phyloP scores from a whole-genome alignment of 805 yeast genomes.

The Candida maesae region DNA sequence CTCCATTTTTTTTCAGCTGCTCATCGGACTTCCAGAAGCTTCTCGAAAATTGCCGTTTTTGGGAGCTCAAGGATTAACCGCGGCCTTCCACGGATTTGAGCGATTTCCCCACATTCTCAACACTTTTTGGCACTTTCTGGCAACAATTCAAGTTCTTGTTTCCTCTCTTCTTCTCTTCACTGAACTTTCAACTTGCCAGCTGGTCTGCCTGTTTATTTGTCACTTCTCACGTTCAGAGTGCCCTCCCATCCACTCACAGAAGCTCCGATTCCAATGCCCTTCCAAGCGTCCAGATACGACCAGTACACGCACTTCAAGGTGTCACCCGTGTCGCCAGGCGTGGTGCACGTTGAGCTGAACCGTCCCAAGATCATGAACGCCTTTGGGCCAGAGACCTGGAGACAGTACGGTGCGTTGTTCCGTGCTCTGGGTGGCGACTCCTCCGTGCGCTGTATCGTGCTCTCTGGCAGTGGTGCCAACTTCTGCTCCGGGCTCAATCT shows the following conservation, averaged over 20 bases:
- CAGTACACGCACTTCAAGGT: slow-evolving; percentile 21
- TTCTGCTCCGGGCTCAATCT: slow-evolving; percentile 69
- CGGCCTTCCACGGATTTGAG: too few relatives aligned
- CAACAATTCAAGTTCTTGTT: background rate
- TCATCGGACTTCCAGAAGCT: background rate
- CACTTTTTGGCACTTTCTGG: background rate
- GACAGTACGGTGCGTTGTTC: slow-evolving; percentile 49
- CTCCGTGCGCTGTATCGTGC: slow-evolving; percentile 47
- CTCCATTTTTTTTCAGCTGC: background rate
- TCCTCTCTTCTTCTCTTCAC: background rate
- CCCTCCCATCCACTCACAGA: too few relatives aligned
- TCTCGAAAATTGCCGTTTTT: background rate
- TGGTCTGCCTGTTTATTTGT: too few relatives aligned
- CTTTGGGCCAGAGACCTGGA: slow-evolving; percentile 51
- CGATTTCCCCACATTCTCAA: background rate
- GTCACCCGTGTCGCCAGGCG: slow-evolving; percentile 23
- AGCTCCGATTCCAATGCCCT: background rate
- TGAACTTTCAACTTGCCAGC: background rate
- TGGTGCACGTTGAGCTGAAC: slow-evolving; percentile 57
- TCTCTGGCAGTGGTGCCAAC: slow-evolving; percentile 52
- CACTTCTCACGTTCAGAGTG: too few relatives aligned
- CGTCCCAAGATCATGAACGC: slow-evolving; percentile 61
- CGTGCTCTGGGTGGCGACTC: slow-evolving; percentile 36
- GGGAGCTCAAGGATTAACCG: background rate
- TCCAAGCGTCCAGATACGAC: slow-evolving; percentile 1